A percentile compares a stretch with the other conserved stretches of the same genome.
These are phyloP conservation scores for Obba rivulosa DNA, from an alignment of 768 basidiomycete genomes.

Conservation along the genomic window DNA sequence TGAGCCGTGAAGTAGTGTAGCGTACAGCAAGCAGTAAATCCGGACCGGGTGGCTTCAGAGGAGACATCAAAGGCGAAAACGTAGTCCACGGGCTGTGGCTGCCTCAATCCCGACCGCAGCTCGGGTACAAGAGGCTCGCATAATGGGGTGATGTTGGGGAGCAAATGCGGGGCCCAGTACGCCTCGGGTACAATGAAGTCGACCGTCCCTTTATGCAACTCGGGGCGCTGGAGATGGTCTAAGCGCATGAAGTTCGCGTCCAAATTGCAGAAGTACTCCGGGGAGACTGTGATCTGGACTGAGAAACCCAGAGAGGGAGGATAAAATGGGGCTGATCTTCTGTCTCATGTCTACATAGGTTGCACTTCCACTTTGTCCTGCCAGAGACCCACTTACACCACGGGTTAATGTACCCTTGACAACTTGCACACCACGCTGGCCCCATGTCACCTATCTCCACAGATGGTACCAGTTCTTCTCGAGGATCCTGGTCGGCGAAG, in stretches of 20 bases:
- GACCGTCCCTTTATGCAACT: constrained; percentile 85
- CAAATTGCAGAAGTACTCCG: constrained; percentile 81
- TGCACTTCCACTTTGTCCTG: constrained; percentile 87
- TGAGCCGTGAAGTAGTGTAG: constrained; percentile 9
- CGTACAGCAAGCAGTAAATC: constrained; percentile 77
- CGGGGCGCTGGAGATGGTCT: constrained; percentile 78
- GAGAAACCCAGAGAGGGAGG: not conserved
- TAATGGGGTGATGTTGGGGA: constrained; percentile 44
- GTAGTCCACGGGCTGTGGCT: constrained; percentile 63
- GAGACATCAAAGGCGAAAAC: constrained; percentile 91
- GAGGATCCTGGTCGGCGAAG: constrained; percentile 73
- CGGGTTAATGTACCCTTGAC: constrained; percentile 89
- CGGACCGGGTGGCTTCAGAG: constrained; percentile 56
- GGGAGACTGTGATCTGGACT: constrained; percentile 44
- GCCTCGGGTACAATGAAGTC: constrained; percentile 76
- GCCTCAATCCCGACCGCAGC: constrained; percentile 35
- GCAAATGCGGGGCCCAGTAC: constrained; percentile 81
- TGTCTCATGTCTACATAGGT: constrained; percentile 81
- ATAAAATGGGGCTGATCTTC: constrained; percentile 52
- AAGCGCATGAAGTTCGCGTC: constrained; percentile 72
- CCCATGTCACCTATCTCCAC: constrained; percentile 68
- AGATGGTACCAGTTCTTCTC: constrained; percentile 76
- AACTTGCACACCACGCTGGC: constrained; percentile 79
- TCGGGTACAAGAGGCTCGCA: constrained; percentile 49
- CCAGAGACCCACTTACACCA: constrained; percentile 86